phyloP scores from a whole-genome alignment of 2,329 filamentous ascomycete genomes.

The Monosporascus sp. region DNA sequence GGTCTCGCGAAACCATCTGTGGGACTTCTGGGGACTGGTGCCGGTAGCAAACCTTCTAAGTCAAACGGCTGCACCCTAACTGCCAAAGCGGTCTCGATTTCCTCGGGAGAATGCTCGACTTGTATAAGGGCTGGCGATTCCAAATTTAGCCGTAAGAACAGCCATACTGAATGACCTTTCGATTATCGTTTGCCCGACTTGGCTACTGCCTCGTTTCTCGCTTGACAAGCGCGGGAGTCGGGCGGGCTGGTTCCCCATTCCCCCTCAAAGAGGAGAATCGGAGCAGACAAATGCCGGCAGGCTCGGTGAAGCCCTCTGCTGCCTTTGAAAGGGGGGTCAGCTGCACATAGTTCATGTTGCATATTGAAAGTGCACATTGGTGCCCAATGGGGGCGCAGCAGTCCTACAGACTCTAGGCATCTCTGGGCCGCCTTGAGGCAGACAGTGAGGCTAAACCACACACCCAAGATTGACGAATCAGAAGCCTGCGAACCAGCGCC shows the following conservation, averaged over 20 bases:
- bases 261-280: not conserved
- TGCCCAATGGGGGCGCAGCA: not conserved
- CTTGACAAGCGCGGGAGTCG: not conserved
- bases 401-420: not conserved
- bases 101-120: not conserved
- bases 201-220: not conserved
- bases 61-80: no score
- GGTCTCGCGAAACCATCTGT: not conserved
- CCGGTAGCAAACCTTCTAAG: no score
- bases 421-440: not conserved
- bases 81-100: no score
- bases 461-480: not conserved
- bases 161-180: not conserved
- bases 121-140: not conserved
- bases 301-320: not conserved
- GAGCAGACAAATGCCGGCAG: not conserved
- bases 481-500: not conserved
- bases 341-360: not conserved
- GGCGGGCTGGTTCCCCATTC: not conserved
- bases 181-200: not conserved
- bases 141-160: not conserved
- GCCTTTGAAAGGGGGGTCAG: not conserved
- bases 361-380: not conserved
- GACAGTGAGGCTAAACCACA: not conserved
- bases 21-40: no score